phyloP scores from a whole-genome alignment of 768 basidiomycete species.

The Boletus sp. region DNA sequence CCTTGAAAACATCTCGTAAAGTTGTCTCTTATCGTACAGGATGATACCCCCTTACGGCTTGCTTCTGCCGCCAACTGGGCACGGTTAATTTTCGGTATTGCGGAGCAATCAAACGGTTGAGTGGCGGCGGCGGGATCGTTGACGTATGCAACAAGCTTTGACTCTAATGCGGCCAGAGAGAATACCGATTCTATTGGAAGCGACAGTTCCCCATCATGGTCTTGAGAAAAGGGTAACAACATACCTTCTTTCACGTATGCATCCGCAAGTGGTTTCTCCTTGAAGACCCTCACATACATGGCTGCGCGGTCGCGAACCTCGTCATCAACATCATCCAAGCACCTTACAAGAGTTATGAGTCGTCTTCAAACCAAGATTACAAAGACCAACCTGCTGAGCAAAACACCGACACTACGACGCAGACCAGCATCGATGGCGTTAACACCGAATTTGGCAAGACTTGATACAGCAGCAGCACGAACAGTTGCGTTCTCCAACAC shows the following conservation, averaged over 20 bases:
- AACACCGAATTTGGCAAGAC: constrained; percentile 94
- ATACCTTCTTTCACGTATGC: constrained; percentile 90
- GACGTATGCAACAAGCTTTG: constrained; percentile 91
- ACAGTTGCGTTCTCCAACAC: constrained; percentile 98
- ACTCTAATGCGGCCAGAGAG: constrained; percentile 85
- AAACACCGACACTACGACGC: constrained; percentile 81
- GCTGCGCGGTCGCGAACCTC: constrained; percentile 98
- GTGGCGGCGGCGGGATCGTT: constrained; percentile 69
- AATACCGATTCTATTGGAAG: constrained; percentile 77
- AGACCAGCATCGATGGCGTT: constrained; percentile 75
- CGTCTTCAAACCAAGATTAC: neutral
- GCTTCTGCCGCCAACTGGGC: constrained; percentile 87
- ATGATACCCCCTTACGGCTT: constrained; percentile 55
- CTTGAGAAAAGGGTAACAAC: constrained; percentile 12
- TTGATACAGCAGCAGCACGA: constrained; percentile 91
- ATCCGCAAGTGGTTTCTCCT: constrained; percentile 75
- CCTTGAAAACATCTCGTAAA: constrained; percentile 41
- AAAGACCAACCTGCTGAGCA: constrained; percentile 68
- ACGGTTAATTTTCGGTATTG: constrained; percentile 92
- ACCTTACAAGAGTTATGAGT: constrained; percentile 44
- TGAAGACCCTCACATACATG: constrained; percentile 83
- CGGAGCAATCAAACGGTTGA: constrained; percentile 79
- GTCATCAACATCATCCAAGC: constrained; percentile 97
- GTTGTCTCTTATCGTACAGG: constrained; percentile 3
- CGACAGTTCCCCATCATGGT: neutral